Base-by-base conservation (phyloP, 2,329 filamentous ascomycete genomes). In the Penicillium sp. region DNA sequence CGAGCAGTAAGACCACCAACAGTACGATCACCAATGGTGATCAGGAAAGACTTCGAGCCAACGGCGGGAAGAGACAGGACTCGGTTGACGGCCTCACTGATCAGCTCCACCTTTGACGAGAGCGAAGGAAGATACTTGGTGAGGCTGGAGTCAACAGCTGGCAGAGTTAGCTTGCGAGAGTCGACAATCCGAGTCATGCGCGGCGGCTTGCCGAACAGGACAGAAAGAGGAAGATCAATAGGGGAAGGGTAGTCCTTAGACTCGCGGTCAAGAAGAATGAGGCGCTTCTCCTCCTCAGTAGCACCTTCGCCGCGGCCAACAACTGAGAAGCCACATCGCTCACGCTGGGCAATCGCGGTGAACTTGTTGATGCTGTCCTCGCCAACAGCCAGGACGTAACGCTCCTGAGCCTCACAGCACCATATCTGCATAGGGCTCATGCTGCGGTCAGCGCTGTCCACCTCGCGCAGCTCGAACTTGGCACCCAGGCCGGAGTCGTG, bases 341-440 rank as follows among this genome's bases (percentile, higher is more conserved):
- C 95, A 74, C 95, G 86, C 64, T 89, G 85, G 76, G 81, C 82
- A 69, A 99, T 82, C 78, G 88, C 80, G 66, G 83, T 84, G 77
- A 90, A 90, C 25, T 81, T 81, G 70, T 94, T 93, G 71, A 98
- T 85, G 56, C 88, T 84, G 22, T 95, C 89, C 55, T 87, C 86
- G 62, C 93, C 92, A 64, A 99, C 87, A 8, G 96, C 88, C 70
- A 99, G 82, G 7, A 99, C 95, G 71, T 99, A 99, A 75, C 95
- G 86, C 78, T 99, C 95, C 75, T 99, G 95, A 0, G 95, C 92
- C 76, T 98, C 94, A 70, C 94, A 96, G 77, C 95, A 97, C 93
- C 94, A 98, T 51, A 99, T 97, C 75, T 98, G 92, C 60, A 99
- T 85, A 22, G 95, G 95, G 71, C 92, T 97, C 90, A 99, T 94